These are phyloP conservation scores for Gonium pectorale DNA, from an alignment of 139 green algal genomes.

Conservation along the genomic window DNA sequence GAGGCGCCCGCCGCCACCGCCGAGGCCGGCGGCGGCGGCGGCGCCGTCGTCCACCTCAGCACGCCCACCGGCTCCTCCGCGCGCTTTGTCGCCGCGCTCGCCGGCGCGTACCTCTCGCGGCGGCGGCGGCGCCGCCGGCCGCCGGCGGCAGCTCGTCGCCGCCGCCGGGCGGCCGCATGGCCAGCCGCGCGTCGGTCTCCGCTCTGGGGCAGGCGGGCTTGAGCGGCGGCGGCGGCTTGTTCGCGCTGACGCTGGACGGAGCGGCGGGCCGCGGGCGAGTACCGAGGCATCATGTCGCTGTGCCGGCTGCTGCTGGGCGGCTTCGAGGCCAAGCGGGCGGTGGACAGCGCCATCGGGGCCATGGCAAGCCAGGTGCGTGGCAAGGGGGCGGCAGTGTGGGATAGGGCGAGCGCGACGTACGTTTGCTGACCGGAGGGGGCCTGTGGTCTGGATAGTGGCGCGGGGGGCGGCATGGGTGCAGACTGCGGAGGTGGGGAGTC, in stretches of 20 bases:
- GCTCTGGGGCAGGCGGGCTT: not conserved
- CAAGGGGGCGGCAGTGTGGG: not conserved
- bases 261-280: conserved; percentile 83
- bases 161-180: not conserved
- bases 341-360: conserved; percentile 79
- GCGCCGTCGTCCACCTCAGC: conserved; percentile 73
- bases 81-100: conserved; percentile 73
- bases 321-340: conserved; percentile 77
- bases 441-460: not conserved
- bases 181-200: not conserved
- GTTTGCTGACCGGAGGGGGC: too few relatives aligned
- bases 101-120: conserved; percentile 58
- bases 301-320: conserved; percentile 80
- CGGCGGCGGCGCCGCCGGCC: too few relatives aligned
- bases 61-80: conserved; percentile 77
- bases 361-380: conserved; percentile 51
- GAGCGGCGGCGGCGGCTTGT: not conserved
- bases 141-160: too few relatives aligned
- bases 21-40: not conserved
- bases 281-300: conserved; percentile 74
- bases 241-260: conserved; percentile 23
- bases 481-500: too few relatives aligned
- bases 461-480: not conserved
- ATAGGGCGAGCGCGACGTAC: not conserved
- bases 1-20: not conserved